Evolutionary conservation across 106 monocot genomes (phyloP), one percentile per base, ranked within the genome.

Genomic region (Allium fistulosum): DNA sequence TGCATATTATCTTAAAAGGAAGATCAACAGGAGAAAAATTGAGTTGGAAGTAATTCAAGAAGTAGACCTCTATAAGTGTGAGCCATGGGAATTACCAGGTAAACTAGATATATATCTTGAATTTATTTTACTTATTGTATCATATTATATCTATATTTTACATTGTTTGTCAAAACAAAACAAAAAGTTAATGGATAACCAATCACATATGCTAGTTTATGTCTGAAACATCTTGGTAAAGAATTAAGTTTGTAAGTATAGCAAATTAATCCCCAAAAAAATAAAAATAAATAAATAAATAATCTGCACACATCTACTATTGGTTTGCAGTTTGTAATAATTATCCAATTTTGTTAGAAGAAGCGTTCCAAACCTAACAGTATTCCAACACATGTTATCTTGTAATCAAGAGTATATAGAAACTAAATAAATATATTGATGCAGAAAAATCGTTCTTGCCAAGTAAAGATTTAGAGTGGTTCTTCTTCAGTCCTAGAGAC

Each of bases 401-500:
- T 37, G 37, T 37, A 37, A 37, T 37, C 37, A 37, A 37, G 37
- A 37, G 37, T 37, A 37, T 37, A 37, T 5, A 37, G 37, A 37
- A 37, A 37, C 37, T 37, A 37, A 37, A 37, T 37, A 37, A 26
- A 37, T 4, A 37, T 37, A 48, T 48, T 17, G 15, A 47, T 59
- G 14, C 84, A 94, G 94, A 87, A 63, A 94, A 94, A 76, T 94
- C 94, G 14, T 90, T 87, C 58, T 69, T 94, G 12, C 94, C 94
- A 3, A 90, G 94, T 78, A 94, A 90, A 61, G 94, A 94, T 51
- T 87, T 90, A 0, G 94, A 94, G 58, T 94, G 94, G 94, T 94
- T 85, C 83, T 94, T 94, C 87, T 94, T 90, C 71, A 90, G 94
- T 74, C 94, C 87, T 4, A 62, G 90, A 53, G 94, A 94, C 56